Conservation (phyloP, 2,329 filamentous ascomycete species). For the Talaromyces sp. region DNA sequence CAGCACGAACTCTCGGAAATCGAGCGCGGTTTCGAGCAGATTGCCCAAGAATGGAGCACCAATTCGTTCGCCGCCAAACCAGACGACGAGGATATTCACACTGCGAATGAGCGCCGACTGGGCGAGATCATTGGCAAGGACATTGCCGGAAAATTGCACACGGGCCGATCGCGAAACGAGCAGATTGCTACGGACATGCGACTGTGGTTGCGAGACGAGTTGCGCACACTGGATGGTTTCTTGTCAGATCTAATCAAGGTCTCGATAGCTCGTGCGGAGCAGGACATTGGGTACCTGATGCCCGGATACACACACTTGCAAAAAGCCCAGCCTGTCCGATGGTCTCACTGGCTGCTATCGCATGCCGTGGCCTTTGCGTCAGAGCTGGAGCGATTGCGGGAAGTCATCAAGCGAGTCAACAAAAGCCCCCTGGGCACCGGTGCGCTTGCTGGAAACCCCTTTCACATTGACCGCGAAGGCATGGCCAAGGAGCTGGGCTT, state of each 20-base stretch:
- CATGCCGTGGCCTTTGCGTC: constrained; percentile 65
- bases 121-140: constrained; percentile 84
- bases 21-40: constrained; percentile 61
- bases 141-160: constrained; percentile 83
- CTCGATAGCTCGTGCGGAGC: constrained; percentile 62
- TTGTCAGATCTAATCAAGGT: constrained; percentile 66
- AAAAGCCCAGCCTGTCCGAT: constrained; percentile 73
- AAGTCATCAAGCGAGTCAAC: constrained; percentile 71
- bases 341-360: constrained; percentile 75
- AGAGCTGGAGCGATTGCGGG: constrained; percentile 71
- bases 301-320: constrained; percentile 86
- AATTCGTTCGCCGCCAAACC: constrained; percentile 30
- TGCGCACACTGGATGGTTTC: constrained; percentile 62
- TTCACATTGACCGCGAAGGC: constrained; percentile 70
- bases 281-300: constrained; percentile 72
- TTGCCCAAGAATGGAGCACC: constrained; percentile 41
- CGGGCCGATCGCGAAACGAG: constrained; percentile 80
- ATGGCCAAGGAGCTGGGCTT: constrained; percentile 80
- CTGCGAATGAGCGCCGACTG: constrained; percentile 64
- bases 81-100: constrained; percentile 58
- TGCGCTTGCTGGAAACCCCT: constrained; percentile 75
- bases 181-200: constrained; percentile 88
- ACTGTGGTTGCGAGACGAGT: constrained; percentile 73
- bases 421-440: constrained; percentile 64
- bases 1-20: constrained; percentile 67